phyloP scores from a whole-genome alignment of 169 alveolate species.

The Plasmodium berghei region DNA sequence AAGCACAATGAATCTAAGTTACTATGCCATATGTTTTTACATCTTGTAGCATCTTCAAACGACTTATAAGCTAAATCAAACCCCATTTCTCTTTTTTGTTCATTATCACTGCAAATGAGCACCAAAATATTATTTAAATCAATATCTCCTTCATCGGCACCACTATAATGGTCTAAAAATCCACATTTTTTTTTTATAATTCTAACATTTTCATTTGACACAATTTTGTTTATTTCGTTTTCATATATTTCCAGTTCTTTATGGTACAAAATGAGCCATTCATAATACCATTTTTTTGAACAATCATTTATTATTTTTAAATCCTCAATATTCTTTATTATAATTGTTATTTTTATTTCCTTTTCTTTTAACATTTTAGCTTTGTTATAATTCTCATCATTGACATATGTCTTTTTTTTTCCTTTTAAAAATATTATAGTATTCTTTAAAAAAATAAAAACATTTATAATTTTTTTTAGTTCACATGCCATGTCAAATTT shows the following conservation, averaged over 20 bases:
- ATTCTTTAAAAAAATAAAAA: constrained; percentile 66
- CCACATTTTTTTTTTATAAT: constrained; percentile 56
- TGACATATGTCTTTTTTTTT: constrained; percentile 67
- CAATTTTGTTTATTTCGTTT: constrained; percentile 66
- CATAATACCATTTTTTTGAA: constrained; percentile 65
- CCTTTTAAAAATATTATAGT: constrained; percentile 60
- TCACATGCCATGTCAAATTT: constrained; percentile 57
- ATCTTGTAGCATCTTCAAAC: constrained; percentile 56
- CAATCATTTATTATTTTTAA: constrained; percentile 41
- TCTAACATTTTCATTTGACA: constrained; percentile 71
- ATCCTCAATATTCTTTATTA: constrained; percentile 67
- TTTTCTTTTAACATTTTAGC: constrained; percentile 75
- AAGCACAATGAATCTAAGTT: constrained; percentile 74
- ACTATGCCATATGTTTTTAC: constrained; percentile 40
- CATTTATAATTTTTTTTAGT: constrained; percentile 68
- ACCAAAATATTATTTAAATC: constrained; percentile 52
- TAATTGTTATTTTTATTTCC: constrained; percentile 69
- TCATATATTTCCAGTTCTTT: constrained; percentile 72
- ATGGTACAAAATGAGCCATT: constrained; percentile 65
- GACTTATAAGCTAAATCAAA: constrained; percentile 63
- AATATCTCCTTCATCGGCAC: constrained; percentile 28
- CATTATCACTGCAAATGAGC: constrained; percentile 63
- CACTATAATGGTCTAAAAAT: constrained; percentile 17
- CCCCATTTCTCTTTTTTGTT: constrained; percentile 69
- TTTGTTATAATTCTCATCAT: constrained; percentile 72